Conservation (phyloP, 2,329 filamentous ascomycete species). For the Polychaeton citri region DNA sequence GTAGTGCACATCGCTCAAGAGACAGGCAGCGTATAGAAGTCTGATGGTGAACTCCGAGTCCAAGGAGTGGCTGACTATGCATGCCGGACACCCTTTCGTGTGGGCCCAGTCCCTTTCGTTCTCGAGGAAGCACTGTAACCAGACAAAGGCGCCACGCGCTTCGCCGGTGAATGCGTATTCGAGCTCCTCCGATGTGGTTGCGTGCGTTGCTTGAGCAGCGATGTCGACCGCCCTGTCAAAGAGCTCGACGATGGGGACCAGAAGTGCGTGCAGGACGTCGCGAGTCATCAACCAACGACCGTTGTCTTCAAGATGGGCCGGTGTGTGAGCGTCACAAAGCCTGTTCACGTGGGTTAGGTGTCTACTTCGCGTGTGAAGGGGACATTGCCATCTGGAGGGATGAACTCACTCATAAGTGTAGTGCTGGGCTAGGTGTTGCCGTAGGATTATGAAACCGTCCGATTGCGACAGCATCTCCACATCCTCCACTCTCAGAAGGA, state of each 20-base stretch:
- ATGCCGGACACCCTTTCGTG: conserved; percentile 42
- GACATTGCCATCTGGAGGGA: no score
- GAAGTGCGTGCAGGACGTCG: conserved; percentile 45
- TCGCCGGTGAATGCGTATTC: conserved; percentile 45
- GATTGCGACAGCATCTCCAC: conserved; percentile 25
- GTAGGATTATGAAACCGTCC: conserved; percentile 30
- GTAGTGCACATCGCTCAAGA: conserved; percentile 30
- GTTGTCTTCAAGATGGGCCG: conserved; percentile 19
- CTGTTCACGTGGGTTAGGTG: conserved; percentile 13
- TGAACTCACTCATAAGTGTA: conserved; percentile 23
- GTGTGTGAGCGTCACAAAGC: conserved; percentile 30
- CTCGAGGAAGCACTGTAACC: conserved; percentile 46
- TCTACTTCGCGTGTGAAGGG: no score
- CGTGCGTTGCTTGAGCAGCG: conserved; percentile 37
- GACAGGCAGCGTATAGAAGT: conserved; percentile 33
- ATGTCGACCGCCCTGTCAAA: conserved; percentile 41
- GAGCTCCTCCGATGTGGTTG: conserved; percentile 35
- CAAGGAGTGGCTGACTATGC: conserved; percentile 29
- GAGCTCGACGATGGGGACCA: conserved; percentile 44
- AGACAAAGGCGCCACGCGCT: conserved; percentile 44
- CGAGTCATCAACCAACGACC: conserved; percentile 39
- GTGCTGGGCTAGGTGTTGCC: conserved; percentile 27
- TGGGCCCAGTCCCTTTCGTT: conserved; percentile 43
- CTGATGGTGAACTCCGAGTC: conserved; percentile 35
- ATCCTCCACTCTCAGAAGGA: conserved; percentile 29